Conservation (phyloP, 2,329 filamentous ascomycete genomes). For the Aspergillus tubingensis region DNA sequence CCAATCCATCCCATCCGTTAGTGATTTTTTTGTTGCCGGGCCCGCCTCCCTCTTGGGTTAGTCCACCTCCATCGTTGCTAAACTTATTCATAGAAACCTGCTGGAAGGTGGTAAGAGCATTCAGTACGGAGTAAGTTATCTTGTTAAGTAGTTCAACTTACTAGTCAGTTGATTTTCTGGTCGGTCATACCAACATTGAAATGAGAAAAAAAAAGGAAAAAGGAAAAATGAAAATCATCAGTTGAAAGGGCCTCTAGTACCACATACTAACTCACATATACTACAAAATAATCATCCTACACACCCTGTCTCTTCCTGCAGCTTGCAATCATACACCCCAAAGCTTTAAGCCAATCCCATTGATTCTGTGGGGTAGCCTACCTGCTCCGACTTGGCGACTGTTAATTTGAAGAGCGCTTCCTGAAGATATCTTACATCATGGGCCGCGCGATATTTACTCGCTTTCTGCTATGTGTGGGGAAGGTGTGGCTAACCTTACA, state of each 20-base stretch:
- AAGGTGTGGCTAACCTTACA: constrained; percentile 3
- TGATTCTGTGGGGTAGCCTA: background rate
- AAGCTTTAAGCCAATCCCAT: background rate
- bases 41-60: constrained; percentile 5
- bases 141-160: too few species aligned
- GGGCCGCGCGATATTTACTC: background rate
- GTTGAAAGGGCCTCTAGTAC: too few species aligned
- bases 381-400: background rate
- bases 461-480: background rate
- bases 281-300: too few species aligned
- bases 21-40: background rate
- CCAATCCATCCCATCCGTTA: constrained; percentile 13
- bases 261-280: too few species aligned
- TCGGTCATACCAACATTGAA: too few species aligned
- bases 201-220: too few species aligned
- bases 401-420: background rate
- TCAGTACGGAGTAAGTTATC: background rate
- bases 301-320: background rate
- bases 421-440: constrained; percentile 4
- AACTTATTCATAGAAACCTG: constrained; percentile 5
- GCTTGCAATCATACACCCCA: background rate
- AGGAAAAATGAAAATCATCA: too few species aligned
- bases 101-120: background rate
- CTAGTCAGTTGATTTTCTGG: too few species aligned
- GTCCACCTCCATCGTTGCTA: background rate